Evolutionary conservation across 129 eudicot species (phyloP), one percentile per base, ranked within the genome.

Genomic region (Heracleum sosnowskyi): DNA sequence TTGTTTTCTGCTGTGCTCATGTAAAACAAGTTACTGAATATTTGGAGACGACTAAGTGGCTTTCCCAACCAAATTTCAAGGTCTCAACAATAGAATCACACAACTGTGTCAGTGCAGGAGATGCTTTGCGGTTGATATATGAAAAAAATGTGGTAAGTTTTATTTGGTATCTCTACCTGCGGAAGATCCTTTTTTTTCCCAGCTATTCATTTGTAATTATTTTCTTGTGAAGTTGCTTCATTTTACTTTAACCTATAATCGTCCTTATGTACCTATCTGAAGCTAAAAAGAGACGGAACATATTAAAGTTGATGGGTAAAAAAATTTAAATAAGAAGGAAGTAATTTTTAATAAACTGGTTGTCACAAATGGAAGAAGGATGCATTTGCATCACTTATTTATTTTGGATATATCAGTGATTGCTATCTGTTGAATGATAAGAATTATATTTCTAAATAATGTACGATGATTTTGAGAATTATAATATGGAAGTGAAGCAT

Each of bases 1-100:
- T 91, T 64, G 94, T 92, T 7, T 92, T 95, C 71, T 95, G 99
- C 51, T 92, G 94, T 86, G 97, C 99, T 60, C 99, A 95, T 74
- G 89, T 96, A 22, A 92, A 88, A 81, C 96, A 95, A 87, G 91
- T 95, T 73, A 90, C 86, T 34, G 79, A 82, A 66, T 89, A 95
- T 84, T 77, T 95, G 81, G 79, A 91, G 40, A 89, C 80, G 4
- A 90, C 97, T 22, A 84, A 91, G 62, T 92, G 99, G 99, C 60
- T 86, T 53, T 81, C 75, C 73, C 96, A 90, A 78, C 91, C 99
- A 28, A 88, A 92, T 85, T 92, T 92, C 62, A 69, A 87, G 0
- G 97, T 95, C 82, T 82, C 87, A 36, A 90, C 97, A 45, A 92
- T 95, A 42, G 97, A 95, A 77, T 95, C 99, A 15, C 85, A 83